phyloP scores from a whole-genome alignment of 2,329 filamentous ascomycete species.

The Fusarium penzigii region DNA sequence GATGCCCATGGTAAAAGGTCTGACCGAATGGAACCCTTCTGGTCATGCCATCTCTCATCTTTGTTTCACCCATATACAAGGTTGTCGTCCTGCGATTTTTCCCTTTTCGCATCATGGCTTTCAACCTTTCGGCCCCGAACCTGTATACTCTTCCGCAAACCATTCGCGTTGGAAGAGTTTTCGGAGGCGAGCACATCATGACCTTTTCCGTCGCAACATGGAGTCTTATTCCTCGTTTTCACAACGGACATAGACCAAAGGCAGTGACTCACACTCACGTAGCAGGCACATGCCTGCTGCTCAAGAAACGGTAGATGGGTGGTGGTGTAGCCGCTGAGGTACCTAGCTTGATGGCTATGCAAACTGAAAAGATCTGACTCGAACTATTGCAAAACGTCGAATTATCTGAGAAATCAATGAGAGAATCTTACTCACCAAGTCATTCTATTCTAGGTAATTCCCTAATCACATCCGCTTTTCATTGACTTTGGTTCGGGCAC shows the following conservation, averaged over 20 bases:
- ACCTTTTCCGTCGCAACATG: conserved; percentile 46
- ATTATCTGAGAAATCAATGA: neutral
- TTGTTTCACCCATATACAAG: conserved; percentile 4
- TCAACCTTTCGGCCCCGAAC: conserved; percentile 11
- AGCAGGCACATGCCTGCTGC: conserved; percentile 27
- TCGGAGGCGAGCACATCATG: conserved; percentile 18
- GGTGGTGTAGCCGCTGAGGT: conserved; percentile 51
- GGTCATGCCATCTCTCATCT: conserved; percentile 41
- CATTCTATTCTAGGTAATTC: neutral
- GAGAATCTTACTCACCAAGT: conserved; percentile 7
- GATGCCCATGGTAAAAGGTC: conserved; percentile 70
- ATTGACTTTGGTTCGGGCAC: neutral
- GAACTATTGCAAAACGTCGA: conserved; percentile 9
- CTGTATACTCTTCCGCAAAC: conserved; percentile 10
- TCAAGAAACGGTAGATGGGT: conserved; percentile 12
- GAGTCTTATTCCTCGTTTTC: conserved; percentile 49
- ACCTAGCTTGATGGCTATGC: conserved; percentile 50
- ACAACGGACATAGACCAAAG: conserved; percentile 58
- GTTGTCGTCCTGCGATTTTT: conserved; percentile 12
- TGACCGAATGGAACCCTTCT: conserved; percentile 51
- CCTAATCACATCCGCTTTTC: neutral
- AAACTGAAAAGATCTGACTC: conserved; percentile 80
- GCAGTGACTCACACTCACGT: conserved; percentile 49
- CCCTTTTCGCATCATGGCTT: conserved; percentile 8
- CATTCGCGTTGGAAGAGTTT: conserved; percentile 16